phyloP scores from a whole-genome alignment of 2,329 filamentous ascomycete species.

The Pseudogymnoascus sp. region DNA sequence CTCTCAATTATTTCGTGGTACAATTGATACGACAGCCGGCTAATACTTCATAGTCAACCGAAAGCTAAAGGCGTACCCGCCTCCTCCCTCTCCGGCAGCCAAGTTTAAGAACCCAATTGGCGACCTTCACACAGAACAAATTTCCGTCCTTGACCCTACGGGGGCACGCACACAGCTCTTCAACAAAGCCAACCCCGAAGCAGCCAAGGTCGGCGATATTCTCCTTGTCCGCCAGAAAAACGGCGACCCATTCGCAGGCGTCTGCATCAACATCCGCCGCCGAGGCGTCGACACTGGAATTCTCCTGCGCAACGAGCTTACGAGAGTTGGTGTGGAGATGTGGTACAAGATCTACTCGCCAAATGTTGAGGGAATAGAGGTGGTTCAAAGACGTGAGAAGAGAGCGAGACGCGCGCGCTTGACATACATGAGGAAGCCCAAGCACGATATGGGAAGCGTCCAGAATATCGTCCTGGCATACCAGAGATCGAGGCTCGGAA shows the following conservation, averaged over 20 bases:
- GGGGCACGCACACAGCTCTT: slow-evolving; percentile 79
- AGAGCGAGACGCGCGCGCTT: slow-evolving; percentile 78
- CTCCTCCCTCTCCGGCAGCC: slow-evolving; percentile 46
- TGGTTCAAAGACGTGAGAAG: slow-evolving; percentile 80
- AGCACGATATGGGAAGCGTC: slow-evolving; percentile 81
- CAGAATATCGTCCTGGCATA: slow-evolving; percentile 69
- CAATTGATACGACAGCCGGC: not conserved
- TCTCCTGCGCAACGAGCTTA: slow-evolving; percentile 76
- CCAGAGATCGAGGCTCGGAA: slow-evolving; percentile 43
- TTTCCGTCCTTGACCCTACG: slow-evolving; percentile 71
- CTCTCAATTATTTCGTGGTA: not conserved
- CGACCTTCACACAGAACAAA: slow-evolving; percentile 59
- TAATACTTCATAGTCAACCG: slow-evolving; percentile 29
- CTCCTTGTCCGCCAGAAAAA: slow-evolving; percentile 79
- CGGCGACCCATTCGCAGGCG: slow-evolving; percentile 83
- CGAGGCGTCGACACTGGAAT: slow-evolving; percentile 86
- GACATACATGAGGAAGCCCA: slow-evolving; percentile 83
- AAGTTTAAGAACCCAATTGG: slow-evolving; percentile 60
- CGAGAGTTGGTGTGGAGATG: slow-evolving; percentile 87
- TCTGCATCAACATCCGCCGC: slow-evolving; percentile 77
- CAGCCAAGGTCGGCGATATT: slow-evolving; percentile 79
- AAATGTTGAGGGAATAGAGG: slow-evolving; percentile 81
- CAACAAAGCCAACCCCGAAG: slow-evolving; percentile 66
- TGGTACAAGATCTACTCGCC: slow-evolving; percentile 95
- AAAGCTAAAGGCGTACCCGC: slow-evolving; percentile 44